phyloP scores from a whole-genome alignment of 2,329 filamentous ascomycete genomes.

The Triangularia setosa region DNA sequence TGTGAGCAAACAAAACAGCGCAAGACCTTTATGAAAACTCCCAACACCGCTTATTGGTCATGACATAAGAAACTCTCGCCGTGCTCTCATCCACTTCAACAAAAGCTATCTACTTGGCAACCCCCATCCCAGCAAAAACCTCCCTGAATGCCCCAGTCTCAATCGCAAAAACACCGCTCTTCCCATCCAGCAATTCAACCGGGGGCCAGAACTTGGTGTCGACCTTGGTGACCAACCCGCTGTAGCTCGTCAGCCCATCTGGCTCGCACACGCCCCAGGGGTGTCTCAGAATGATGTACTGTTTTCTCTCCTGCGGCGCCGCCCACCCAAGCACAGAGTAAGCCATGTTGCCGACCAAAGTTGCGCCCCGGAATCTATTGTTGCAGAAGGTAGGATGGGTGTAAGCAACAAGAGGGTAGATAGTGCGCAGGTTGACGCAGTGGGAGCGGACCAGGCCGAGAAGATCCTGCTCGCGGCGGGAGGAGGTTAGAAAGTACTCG shows the following conservation, averaged over 20 bases:
- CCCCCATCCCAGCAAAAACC: conserved; percentile 14
- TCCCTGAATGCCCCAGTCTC: conserved; percentile 23
- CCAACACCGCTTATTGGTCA: background rate
- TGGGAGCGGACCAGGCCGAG: conserved; percentile 38
- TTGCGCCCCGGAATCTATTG: conserved; percentile 32
- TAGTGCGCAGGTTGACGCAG: conserved; percentile 40
- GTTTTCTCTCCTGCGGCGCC: conserved; percentile 29
- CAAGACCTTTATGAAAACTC: background rate
- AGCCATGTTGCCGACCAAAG: conserved; percentile 43
- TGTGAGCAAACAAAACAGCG: background rate
- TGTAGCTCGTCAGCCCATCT: conserved; percentile 37
- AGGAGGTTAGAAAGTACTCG: conserved; percentile 9
- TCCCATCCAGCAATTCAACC: conserved; percentile 18
- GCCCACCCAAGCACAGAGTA: conserved; percentile 42
- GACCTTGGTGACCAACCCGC: conserved; percentile 37
- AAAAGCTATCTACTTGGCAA: conserved; percentile 16
- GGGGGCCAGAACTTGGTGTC: conserved; percentile 26
- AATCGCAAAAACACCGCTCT: conserved; percentile 23
- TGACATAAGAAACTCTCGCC: background rate
- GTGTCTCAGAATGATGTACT: conserved; percentile 32
- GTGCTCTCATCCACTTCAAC: background rate
- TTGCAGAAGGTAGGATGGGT: conserved; percentile 30
- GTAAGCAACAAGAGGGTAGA: conserved; percentile 40
- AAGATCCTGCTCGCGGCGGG: conserved; percentile 28
- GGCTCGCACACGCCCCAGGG: conserved; percentile 43